Conservation (phyloP, 78 protist species). For the Paulinella micropora region DNA sequence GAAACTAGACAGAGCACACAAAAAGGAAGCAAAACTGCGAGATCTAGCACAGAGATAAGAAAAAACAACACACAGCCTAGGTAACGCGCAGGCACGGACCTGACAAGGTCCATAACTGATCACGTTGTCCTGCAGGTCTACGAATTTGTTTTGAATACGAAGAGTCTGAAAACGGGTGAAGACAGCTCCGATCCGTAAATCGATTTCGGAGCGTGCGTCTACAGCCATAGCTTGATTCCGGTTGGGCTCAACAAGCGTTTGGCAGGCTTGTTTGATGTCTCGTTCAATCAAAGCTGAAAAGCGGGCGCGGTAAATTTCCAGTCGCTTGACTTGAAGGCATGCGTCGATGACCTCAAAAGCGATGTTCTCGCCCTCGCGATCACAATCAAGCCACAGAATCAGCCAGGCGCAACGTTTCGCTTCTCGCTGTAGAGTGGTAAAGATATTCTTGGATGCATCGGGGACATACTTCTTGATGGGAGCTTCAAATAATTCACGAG, state of each 20-base stretch:
- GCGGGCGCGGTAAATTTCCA: constrained; percentile 57
- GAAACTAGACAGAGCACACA: no score
- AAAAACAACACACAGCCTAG: neutral
- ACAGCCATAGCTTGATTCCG: constrained; percentile 63
- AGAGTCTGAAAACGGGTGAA: constrained; percentile 91
- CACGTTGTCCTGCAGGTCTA: neutral
- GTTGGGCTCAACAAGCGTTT: constrained; percentile 47
- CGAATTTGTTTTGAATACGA: constrained; percentile 17
- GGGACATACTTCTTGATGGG: constrained; percentile 37
- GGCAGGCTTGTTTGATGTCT: neutral
- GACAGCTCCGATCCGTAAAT: constrained; percentile 81
- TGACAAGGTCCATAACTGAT: neutral
- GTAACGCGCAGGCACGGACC: neutral
- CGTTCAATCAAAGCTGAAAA: constrained; percentile 63
- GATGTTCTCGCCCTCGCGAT: constrained; percentile 93
- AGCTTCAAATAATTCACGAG: constrained; percentile 53
- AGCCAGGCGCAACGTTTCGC: constrained; percentile 30
- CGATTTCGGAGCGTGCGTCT: constrained; percentile 69
- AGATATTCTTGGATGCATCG: neutral
- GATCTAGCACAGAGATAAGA: neutral
- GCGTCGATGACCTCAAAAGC: constrained; percentile 68
- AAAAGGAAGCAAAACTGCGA: constrained; percentile 73
- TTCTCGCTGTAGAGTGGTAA: neutral
- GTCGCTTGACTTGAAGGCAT: constrained; percentile 25
- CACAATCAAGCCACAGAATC: constrained; percentile 90